phyloP scores from a whole-genome alignment of 2,329 filamentous ascomycete species.

The Pseudogymnoascus sp. region DNA sequence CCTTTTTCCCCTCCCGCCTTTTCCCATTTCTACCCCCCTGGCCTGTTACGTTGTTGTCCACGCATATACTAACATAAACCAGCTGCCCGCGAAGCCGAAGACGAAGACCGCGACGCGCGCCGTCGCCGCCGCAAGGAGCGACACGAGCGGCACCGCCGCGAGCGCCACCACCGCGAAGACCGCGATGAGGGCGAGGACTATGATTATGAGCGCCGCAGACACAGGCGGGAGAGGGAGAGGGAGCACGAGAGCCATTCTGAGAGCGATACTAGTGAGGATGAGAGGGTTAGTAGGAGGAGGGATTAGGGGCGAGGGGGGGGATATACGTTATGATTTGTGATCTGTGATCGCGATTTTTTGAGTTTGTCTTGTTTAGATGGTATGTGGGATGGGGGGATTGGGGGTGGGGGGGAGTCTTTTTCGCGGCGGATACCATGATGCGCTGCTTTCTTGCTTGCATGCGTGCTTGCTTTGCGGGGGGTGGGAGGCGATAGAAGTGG shows the following conservation, averaged over 20 bases:
- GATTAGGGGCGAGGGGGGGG: not conserved
- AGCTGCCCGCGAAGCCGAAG: conserved; percentile 23
- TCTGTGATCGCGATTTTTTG: not conserved
- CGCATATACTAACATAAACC: not conserved
- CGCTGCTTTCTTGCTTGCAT: not conserved
- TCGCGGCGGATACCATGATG: not conserved
- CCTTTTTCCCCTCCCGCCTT: not conserved
- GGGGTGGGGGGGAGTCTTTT: not conserved
- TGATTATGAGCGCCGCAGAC: conserved; percentile 11
- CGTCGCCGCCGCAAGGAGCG: conserved; percentile 24
- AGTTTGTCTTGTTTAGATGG: not conserved
- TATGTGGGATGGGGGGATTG: not conserved
- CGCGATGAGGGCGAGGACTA: conserved; percentile 9
- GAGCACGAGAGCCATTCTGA: conserved; percentile 14
- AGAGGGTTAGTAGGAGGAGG: conserved; percentile 2
- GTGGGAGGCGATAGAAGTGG: not conserved
- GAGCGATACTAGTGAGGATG: conserved; percentile 19
- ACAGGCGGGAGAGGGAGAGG: not conserved
- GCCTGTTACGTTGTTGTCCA: no score
- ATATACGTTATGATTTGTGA: not conserved
- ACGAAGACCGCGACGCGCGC: conserved; percentile 18
- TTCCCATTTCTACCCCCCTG: no score
- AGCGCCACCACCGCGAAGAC: conserved; percentile 19
- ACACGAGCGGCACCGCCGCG: conserved; percentile 26
- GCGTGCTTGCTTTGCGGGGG: not conserved